These are phyloP conservation scores for Polyporus arcularius DNA, from an alignment of 768 basidiomycete genomes.

Conservation along the genomic window DNA sequence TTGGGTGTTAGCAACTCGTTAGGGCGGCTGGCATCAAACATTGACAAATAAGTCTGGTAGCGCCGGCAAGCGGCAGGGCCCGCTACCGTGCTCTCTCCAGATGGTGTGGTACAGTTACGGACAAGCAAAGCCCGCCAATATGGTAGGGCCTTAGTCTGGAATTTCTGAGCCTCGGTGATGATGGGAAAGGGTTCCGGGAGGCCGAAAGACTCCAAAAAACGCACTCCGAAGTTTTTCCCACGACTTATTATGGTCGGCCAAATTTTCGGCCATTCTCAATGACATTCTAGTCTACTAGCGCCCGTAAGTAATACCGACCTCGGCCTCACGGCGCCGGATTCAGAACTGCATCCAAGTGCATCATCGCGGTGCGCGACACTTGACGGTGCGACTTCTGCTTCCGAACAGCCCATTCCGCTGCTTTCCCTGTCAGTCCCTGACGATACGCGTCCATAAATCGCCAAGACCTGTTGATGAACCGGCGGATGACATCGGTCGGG, in stretches of 20 bases:
- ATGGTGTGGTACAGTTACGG: background rate
- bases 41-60: too few species aligned
- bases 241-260: conserved; percentile 24
- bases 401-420: conserved; percentile 40
- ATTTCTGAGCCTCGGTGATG: background rate
- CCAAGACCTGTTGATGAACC: conserved; percentile 40
- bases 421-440: conserved; percentile 36
- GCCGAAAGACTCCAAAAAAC: too few species aligned
- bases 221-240: conserved; percentile 33
- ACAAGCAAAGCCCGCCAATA: background rate
- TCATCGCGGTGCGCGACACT: conserved; percentile 29
- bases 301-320: background rate
- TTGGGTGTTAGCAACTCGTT: too few species aligned
- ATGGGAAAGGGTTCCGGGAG: too few species aligned
- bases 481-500: conserved; percentile 35
- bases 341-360: conserved; percentile 35
- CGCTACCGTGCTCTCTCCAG: too few species aligned
- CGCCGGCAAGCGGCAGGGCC: too few species aligned
- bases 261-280: conserved; percentile 24
- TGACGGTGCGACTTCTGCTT: conserved; percentile 37
- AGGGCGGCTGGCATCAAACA: too few species aligned
- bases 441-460: conserved; percentile 39
- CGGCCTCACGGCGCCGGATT: conserved; percentile 15
- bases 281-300: background rate
- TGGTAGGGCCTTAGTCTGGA: background rate